Conservation (phyloP, 2,329 filamentous ascomycete genomes). For the Stemphylium lycopersici region DNA sequence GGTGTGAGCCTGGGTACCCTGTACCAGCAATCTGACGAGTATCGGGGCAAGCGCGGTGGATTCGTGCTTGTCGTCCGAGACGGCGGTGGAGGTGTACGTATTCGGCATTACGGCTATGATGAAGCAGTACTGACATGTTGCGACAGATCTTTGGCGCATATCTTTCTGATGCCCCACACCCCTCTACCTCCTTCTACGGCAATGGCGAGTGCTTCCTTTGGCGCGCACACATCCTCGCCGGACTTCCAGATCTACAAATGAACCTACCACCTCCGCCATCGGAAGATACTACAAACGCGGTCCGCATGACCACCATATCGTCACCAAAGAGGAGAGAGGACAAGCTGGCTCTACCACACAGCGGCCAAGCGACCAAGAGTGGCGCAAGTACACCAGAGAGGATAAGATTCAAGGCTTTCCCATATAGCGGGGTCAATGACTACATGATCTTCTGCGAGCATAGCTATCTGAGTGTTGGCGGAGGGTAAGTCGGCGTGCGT, state of each 20-base stretch:
- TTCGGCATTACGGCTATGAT: neutral
- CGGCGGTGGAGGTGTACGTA: constrained; percentile 71
- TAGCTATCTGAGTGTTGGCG: constrained; percentile 83
- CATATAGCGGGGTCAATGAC: constrained; percentile 94
- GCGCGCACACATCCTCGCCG: constrained; percentile 72
- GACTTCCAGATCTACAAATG: constrained; percentile 53
- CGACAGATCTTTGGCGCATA: constrained; percentile 85
- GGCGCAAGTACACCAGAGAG: constrained; percentile 68
- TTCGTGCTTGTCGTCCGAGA: constrained; percentile 91
- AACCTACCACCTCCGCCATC: constrained; percentile 73
- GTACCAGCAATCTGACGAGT: constrained; percentile 77
- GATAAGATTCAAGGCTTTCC: constrained; percentile 96
- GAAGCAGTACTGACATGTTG: constrained; percentile 9
- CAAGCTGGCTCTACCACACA: constrained; percentile 36
- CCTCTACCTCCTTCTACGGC: constrained; percentile 84
- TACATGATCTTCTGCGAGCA: constrained; percentile 94
- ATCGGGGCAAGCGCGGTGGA: constrained; percentile 73
- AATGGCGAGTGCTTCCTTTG: constrained; percentile 96
- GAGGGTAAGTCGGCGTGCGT: constrained; percentile 59
- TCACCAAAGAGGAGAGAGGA: constrained; percentile 25
- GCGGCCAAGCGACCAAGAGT: constrained; percentile 34
- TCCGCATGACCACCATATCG: constrained; percentile 65
- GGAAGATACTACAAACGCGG: constrained; percentile 66
- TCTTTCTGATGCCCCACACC: constrained; percentile 85
- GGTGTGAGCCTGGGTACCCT: constrained; percentile 86